A percentile compares a stretch with the other conserved stretches of the same genome.
These are phyloP conservation scores for Suillus clintonianus DNA, from an alignment of 768 basidiomycete species.

Conservation along the genomic window DNA sequence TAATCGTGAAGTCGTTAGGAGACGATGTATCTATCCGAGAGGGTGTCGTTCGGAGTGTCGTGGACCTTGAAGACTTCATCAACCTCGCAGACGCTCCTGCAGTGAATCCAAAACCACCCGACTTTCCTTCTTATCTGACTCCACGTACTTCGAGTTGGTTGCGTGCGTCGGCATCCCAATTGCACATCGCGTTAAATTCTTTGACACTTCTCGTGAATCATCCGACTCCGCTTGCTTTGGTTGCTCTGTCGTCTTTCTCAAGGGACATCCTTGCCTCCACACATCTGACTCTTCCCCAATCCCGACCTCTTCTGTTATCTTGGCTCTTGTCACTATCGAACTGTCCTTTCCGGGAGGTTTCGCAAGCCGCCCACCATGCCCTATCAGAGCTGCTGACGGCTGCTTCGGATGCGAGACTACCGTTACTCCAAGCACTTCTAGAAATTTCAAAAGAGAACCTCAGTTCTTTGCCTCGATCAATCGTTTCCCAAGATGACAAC, in stretches of 20 bases:
- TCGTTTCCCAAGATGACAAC: constrained; percentile 70
- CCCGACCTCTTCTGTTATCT: constrained; percentile 66
- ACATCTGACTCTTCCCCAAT: constrained; percentile 63
- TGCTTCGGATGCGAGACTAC: constrained; percentile 42
- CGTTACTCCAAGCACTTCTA: constrained; percentile 57
- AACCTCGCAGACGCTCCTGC: constrained; percentile 26
- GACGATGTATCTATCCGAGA: constrained; percentile 67
- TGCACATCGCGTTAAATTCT: constrained; percentile 80
- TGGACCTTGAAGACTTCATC: constrained; percentile 64
- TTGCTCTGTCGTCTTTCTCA: constrained; percentile 59
- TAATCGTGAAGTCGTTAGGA: constrained; percentile 60
- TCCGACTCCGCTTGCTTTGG: constrained; percentile 64
- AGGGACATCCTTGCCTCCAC: constrained; percentile 54
- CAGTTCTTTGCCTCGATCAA: constrained; percentile 67
- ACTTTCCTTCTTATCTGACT: constrained; percentile 47
- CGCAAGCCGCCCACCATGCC: constrained; percentile 45
- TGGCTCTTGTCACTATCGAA: constrained; percentile 74
- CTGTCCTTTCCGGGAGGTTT: constrained; percentile 56
- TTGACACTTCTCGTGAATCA: constrained; percentile 73
- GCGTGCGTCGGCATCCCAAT: constrained; percentile 75
- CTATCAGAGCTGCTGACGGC: constrained; percentile 48
- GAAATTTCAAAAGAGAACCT: constrained; percentile 67
- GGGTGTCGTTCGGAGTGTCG: constrained; percentile 55
- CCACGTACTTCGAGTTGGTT: constrained; percentile 77
- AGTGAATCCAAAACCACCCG: constrained; percentile 19